Base-by-base conservation (phyloP, 805 yeast genomes). In the Pichia pseudocactophila region DNA sequence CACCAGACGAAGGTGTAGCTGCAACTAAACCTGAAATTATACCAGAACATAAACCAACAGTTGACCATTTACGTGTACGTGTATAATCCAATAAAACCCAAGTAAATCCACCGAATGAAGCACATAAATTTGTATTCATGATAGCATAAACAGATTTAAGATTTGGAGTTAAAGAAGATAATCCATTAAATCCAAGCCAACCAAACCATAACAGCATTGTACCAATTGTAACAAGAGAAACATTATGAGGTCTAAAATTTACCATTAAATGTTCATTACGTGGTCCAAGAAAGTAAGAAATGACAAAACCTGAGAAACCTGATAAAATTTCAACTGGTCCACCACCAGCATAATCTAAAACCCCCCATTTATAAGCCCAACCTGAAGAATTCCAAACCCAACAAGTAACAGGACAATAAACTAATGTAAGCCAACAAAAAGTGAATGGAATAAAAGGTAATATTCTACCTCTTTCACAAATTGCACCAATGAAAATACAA, bases 301-400 rank as follows among this genome's bases (percentile, higher is more conserved):
- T 81, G 5, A 85, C 95, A 53, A 90, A 80, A 1, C 96, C 97
- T 30, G 87, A 83, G 19, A 88, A 82, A 47, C 97, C 97, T 19
- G 94, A 80, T 26, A 85, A 72, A 43, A 92, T 86, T 61, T 90
- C 97, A 22, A 90, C 96, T 1, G 97, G 95, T 0, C 97, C 97
- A 43, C 97, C 97, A 26, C 98, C 98, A 19, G 98, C 98, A 62
- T 85, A 90, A 61, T 90, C 98, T 40, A 90, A 69, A 2, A 81
- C 97, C 6, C 95, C 96, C 79, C 95, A 90, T 52, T 78, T 70
- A 51, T 72, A 73, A 30, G 96, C 96, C 97, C 97, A 90, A 32
- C 98, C 97, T 36, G 80, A 80, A 1, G 84, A 58, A 43, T 87
- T 82, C 97, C 97, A 90, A 42, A 85, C 78, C 97, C 97, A 89